A percentile compares a stretch with the other conserved stretches of the same genome.
Conservation (phyloP, 2,329 filamentous ascomycete species). For the Sporothrix variecibatus region DNA sequence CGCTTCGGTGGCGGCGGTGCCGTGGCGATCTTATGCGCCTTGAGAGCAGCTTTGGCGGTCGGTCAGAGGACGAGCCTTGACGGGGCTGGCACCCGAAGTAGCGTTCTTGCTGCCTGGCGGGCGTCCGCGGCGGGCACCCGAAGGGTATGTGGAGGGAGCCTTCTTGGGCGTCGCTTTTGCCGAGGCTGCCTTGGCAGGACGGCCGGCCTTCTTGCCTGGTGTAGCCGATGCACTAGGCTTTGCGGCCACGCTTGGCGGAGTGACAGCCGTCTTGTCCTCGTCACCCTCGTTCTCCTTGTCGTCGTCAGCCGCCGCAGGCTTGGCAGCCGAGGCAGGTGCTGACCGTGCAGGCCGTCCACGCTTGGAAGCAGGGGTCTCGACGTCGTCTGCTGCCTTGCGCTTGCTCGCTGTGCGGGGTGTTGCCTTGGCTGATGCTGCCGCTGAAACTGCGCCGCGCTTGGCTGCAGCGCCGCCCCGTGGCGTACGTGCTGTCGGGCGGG, state of each 20-base stretch:
- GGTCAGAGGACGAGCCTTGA: slow-evolving; percentile 17
- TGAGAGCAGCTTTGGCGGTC: slow-evolving; percentile 23
- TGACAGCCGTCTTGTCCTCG: background rate
- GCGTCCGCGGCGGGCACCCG: slow-evolving; percentile 22
- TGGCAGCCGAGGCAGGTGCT: background rate
- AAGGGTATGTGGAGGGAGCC: background rate
- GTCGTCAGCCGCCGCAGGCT: background rate
- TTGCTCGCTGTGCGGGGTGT: slow-evolving; percentile 27
- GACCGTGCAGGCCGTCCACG: slow-evolving; percentile 27
- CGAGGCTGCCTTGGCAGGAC: background rate
- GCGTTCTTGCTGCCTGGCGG: slow-evolving; percentile 21
- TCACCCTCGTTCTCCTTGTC: background rate
- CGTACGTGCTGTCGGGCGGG: slow-evolving; percentile 18
- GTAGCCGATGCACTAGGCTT: background rate
- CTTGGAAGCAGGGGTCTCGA: slow-evolving; percentile 23
- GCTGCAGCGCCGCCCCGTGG: slow-evolving; percentile 15
- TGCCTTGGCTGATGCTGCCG: background rate
- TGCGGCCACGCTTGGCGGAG: slow-evolving; percentile 17
- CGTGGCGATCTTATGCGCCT: slow-evolving; percentile 21
- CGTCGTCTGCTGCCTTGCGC: slow-evolving; percentile 34
- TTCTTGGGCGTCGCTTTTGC: slow-evolving; percentile 3
- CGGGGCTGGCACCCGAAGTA: background rate
- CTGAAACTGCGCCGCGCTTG: background rate
- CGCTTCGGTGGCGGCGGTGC: slow-evolving; percentile 19
- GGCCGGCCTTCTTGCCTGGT: slow-evolving; percentile 7